Percentiles rank a stretch among this genome's conserved stretches.
These are phyloP conservation scores for Gossypium sturtianum DNA, from an alignment of 345 rosid genomes.

Conservation along the genomic window DNA sequence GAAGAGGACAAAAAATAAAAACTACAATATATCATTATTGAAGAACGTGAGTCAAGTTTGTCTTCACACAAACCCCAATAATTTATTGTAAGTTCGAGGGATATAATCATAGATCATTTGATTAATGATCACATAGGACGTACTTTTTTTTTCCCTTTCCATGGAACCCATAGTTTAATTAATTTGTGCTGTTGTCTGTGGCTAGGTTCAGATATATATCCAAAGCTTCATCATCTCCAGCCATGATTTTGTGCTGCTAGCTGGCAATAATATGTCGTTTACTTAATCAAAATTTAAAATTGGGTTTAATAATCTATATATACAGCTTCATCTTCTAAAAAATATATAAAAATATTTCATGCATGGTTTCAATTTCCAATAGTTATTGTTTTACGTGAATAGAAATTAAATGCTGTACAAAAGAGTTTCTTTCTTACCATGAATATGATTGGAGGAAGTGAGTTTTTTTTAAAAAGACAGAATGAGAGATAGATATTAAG, in stretches of 20 bases:
- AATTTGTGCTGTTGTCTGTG: background rate
- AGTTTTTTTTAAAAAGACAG: too few species aligned
- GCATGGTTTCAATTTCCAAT: background rate
- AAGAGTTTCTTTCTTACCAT: background rate
- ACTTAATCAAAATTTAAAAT: too few species aligned
- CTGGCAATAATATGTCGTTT: background rate
- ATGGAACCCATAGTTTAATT: background rate
- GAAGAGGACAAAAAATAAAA: background rate
- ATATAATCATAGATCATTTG: background rate
- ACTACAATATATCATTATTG: conserved; percentile 19
- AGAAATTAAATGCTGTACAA: background rate
- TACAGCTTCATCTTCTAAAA: background rate
- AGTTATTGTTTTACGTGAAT: background rate
- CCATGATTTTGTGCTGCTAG: background rate
- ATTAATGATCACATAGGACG: background rate
- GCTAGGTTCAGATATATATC: background rate
- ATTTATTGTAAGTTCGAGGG: background rate
- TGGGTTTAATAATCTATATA: too few species aligned
- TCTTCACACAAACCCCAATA: conserved; percentile 32
- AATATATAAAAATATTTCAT: background rate
- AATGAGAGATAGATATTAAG: too few species aligned
- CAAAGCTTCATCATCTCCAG: background rate
- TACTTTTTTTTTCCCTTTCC: too few species aligned
- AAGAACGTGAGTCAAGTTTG: conserved; percentile 43
- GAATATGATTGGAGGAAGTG: too few species aligned